A percentile compares a stretch with the other conserved stretches of the same genome.
Conservation (phyloP, 1,139 yeast species). For the Petasospora rhodanensis region DNA sequence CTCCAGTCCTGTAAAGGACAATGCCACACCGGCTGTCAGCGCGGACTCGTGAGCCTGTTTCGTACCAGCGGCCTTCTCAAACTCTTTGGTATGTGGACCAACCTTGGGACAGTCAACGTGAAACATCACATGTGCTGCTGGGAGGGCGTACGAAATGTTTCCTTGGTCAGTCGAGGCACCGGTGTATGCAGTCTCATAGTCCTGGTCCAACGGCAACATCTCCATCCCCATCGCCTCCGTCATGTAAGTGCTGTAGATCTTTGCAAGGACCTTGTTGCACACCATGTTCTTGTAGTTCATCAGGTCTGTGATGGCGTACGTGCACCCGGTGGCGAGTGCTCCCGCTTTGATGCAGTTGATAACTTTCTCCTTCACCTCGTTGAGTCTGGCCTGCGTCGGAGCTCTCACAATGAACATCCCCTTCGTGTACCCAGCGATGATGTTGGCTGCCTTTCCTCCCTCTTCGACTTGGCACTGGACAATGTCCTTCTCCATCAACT, state of each 20-base stretch:
- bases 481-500: constrained; percentile 3
- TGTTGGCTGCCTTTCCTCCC: constrained; percentile 7
- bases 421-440: constrained; percentile 5
- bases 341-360: constrained; percentile 8
- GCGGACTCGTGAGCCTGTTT: constrained; percentile 2
- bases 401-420: constrained; percentile 7
- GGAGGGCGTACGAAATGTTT: constrained; percentile 6
- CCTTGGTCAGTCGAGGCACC: constrained; percentile 8
- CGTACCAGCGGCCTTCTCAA: constrained; percentile 3
- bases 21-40: constrained; percentile 2
- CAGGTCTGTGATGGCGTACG: constrained; percentile 4
- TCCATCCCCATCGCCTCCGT: not conserved
- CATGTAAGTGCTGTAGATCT: not conserved
- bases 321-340: constrained; percentile 11
- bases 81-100: constrained; percentile 7
- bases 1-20: constrained; percentile 2
- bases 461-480: constrained; percentile 7
- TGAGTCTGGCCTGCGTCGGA: constrained; percentile 5
- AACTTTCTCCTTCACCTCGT: constrained; percentile 4
- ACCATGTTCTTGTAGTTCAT: constrained; percentile 7
- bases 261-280: constrained; percentile 3
- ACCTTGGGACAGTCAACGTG: not conserved
- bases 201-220: constrained; percentile 4
- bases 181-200: not conserved
- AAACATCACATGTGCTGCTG: constrained; percentile 5